Conservation (phyloP, 441 rosid species). For the Populus trichocarpa region DNA sequence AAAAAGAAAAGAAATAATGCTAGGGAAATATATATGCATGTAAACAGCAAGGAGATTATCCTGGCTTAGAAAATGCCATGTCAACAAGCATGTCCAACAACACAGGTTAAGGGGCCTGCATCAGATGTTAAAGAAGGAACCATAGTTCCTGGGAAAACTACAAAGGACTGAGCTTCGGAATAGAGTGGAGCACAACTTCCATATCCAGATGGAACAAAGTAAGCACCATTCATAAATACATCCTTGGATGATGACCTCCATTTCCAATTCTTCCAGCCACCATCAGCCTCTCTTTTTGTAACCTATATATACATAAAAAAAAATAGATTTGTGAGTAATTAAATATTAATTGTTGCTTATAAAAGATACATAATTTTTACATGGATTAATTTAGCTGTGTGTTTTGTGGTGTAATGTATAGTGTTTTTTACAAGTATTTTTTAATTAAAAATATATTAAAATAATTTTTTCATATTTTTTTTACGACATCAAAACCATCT, state of each 20-base stretch:
- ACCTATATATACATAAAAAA: constrained; percentile 32
- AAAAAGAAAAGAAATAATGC: background rate
- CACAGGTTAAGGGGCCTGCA: constrained; percentile 66
- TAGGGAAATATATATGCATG: background rate
- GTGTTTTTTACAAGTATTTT: too few relatives aligned
- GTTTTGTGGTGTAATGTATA: too few relatives aligned
- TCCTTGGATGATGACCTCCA: constrained; percentile 86
- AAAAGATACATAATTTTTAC: too few relatives aligned
- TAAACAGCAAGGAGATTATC: background rate
- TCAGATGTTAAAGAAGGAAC: constrained; percentile 58
- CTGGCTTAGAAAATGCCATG: background rate
- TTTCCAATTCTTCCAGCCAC: constrained; percentile 69
- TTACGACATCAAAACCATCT: too few relatives aligned
- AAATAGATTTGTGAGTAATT: too few relatives aligned
- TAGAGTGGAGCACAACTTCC: constrained; percentile 57
- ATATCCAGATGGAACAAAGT: constrained; percentile 76
- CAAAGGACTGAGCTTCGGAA: constrained; percentile 58
- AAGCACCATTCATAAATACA: constrained; percentile 73
- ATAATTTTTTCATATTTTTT: too few relatives aligned
- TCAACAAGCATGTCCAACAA: constrained; percentile 42
- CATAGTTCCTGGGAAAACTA: constrained; percentile 61
- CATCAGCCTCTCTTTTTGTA: constrained; percentile 61
- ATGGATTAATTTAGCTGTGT: too few relatives aligned
- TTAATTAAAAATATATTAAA: too few relatives aligned
- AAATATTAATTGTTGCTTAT: too few relatives aligned